phyloP scores from a whole-genome alignment of 1,139 yeast genomes.

The Debaryomycetaceae sp. region DNA sequence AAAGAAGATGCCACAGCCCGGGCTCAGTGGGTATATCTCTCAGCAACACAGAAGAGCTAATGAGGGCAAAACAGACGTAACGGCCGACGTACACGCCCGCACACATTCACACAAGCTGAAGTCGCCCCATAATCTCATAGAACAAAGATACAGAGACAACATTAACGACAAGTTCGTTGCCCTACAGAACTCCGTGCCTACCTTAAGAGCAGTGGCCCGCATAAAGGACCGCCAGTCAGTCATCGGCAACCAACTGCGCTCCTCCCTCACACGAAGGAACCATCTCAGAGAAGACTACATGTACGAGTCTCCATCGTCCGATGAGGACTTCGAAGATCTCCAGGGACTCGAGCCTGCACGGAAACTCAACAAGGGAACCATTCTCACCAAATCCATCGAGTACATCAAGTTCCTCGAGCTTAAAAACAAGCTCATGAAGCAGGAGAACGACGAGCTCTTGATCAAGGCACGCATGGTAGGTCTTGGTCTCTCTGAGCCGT shows the following conservation, averaged over 20 bases:
- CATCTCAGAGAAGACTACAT: slow-evolving; percentile 7
- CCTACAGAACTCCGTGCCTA: slow-evolving; percentile 41
- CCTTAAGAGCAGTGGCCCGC: slow-evolving; percentile 30
- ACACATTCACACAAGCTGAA: slow-evolving; percentile 10
- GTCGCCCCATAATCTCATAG: slow-evolving; percentile 44
- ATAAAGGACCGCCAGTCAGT: slow-evolving; percentile 10
- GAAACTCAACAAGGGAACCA: slow-evolving; percentile 44
- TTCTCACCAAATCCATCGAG: slow-evolving; percentile 42
- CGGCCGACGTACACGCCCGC: neutral
- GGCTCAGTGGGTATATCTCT: neutral
- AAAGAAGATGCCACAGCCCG: neutral
- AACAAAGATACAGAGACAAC: slow-evolving; percentile 44
- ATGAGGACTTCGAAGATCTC: slow-evolving; percentile 20
- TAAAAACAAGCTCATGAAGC: slow-evolving; percentile 33
- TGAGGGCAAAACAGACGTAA: neutral
- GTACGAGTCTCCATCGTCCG: slow-evolving; percentile 3
- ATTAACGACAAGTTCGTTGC: slow-evolving; percentile 43
- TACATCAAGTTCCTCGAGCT: slow-evolving; percentile 42
- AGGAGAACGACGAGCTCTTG: slow-evolving; percentile 31
- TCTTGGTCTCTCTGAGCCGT: slow-evolving; percentile 3
- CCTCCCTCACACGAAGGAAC: neutral
- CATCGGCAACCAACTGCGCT: neutral
- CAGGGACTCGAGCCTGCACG: slow-evolving; percentile 47
- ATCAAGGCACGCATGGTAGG: slow-evolving; percentile 27
- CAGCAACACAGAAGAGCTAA: neutral